Percentiles rank a stretch among this genome's conserved stretches.
These are phyloP conservation scores for Penicillium sp. DNA, from an alignment of 2,329 filamentous ascomycete species.

Conservation along the genomic window DNA sequence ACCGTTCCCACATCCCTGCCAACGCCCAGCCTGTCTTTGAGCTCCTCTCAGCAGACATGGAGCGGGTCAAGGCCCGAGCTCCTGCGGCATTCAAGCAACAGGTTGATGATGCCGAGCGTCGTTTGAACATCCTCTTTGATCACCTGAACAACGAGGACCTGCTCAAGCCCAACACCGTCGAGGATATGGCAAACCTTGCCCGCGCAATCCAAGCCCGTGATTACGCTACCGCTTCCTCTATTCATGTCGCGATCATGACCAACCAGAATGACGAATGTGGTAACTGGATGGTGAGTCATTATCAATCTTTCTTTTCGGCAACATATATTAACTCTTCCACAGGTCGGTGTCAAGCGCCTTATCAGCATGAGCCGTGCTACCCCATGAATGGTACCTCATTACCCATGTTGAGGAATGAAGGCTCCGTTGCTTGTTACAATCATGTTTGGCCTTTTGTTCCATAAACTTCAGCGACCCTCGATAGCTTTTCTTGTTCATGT, in stretches of 20 bases:
- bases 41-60: conserved; percentile 79
- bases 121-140: conserved; percentile 90
- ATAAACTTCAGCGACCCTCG: conserved; percentile 9
- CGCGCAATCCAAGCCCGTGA: conserved; percentile 68
- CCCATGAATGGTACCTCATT: conserved; percentile 14
- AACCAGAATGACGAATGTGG: conserved; percentile 80
- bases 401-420: conserved; percentile 3
- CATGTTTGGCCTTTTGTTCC: conserved; percentile 11
- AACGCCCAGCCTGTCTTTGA: conserved; percentile 78
- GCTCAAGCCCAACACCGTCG: conserved; percentile 70
- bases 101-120: conserved; percentile 91
- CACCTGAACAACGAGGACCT: conserved; percentile 95
- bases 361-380: conserved; percentile 27
- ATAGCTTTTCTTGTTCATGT: conserved; percentile 20
- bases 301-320: neutral
- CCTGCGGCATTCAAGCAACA: conserved; percentile 84
- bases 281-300: conserved; percentile 76
- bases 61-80: conserved; percentile 81
- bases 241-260: conserved; percentile 75
- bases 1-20: conserved; percentile 84
- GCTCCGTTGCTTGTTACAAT: conserved; percentile 1
- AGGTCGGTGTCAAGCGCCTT: conserved; percentile 27
- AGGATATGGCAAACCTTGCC: conserved; percentile 54
- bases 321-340: conserved; percentile 1
- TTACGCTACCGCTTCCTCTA: conserved; percentile 65